Base-by-base conservation (phyloP, 495 filamentous ascomycete species). In the Penicillium atrosanguineum region DNA sequence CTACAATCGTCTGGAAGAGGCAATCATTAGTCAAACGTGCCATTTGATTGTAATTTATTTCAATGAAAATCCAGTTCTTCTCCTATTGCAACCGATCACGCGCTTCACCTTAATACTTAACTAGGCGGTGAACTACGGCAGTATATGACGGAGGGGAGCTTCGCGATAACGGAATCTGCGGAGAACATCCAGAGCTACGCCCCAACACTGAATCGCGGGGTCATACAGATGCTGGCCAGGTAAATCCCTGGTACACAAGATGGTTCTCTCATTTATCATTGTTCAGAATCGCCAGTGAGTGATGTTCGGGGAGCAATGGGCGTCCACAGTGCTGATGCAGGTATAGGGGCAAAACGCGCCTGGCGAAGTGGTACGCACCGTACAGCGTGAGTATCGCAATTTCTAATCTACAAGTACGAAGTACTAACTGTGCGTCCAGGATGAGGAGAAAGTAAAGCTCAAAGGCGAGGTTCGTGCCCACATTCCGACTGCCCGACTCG, bases 291-390 rank as follows among this genome's bases (percentile, higher is more conserved):
- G 93, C 57, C 93, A 97, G 92, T 96, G 65, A 54, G 84, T 79
- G 25, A 20, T n/a, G n/a, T 28, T 25, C 9, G 40, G n/a, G 7
- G 4, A 40, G 12, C 12, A 18, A 1, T 37, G 34, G 44, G 42
- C 9, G 20, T 11, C 19, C 21, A 28, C 41, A 8, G 40, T 42
- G 31, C 65, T 72, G 44, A 69, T 55, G 25, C 28, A 41, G 40
- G 50, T 62, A 52, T 71, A 97, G 94, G 83, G 94, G 94, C 73
- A 98, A 98, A 77, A 98, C 94, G 62, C 89, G 94, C 34, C 85
- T 98, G 48, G 94, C 94, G 49, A 98, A 98, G 78, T 98, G 92
- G 92, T 98, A 98, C 77, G 88, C 90, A 57, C 92, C 94, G 40
- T 97, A 97, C 81, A 92, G 84, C 75, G 82, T 84, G 67, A 71